A percentile compares a stretch with the other conserved stretches of the same genome.
Conservation (phyloP, 805 yeast species). For the Candida suzukii region DNA sequence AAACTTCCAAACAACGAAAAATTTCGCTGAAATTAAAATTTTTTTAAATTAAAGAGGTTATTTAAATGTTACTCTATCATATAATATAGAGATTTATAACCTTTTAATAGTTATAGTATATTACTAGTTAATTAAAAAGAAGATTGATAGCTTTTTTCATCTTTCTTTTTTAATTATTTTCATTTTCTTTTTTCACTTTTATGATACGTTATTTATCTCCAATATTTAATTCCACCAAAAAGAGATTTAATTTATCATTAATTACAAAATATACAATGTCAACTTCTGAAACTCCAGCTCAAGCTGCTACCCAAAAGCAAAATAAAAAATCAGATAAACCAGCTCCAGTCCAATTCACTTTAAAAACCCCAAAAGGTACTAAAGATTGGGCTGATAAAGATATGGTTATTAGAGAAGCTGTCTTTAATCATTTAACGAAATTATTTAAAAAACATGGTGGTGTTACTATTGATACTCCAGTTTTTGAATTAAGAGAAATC, state of each 20-base stretch:
- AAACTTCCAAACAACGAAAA: too few species aligned
- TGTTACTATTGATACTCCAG: constrained; percentile 97
- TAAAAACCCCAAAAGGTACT: constrained; percentile 96
- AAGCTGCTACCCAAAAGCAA: background rate
- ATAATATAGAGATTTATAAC: too few species aligned
- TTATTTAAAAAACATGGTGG: constrained; percentile 96
- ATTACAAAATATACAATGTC: background rate
- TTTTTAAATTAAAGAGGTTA: too few species aligned
- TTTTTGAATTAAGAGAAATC: constrained; percentile 91
- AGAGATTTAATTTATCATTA: background rate
- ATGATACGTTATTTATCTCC: too few species aligned
- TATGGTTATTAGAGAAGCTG: constrained; percentile 88
- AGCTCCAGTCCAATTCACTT: constrained; percentile 47
- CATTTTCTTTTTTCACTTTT: too few species aligned
- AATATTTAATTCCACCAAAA: background rate
- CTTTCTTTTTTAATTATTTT: too few species aligned
- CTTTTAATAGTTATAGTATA: too few species aligned
- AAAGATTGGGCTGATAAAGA: constrained; percentile 99
- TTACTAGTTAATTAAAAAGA: too few species aligned
- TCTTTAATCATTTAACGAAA: constrained; percentile 63
- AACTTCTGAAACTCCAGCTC: background rate
- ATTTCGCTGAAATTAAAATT: too few species aligned
- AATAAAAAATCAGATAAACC: constrained; percentile 35
- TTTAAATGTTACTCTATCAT: too few species aligned
- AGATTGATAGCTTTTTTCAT: too few species aligned